phyloP scores from a whole-genome alignment of 805 yeast genomes.

The Yamadazyma sp. region DNA sequence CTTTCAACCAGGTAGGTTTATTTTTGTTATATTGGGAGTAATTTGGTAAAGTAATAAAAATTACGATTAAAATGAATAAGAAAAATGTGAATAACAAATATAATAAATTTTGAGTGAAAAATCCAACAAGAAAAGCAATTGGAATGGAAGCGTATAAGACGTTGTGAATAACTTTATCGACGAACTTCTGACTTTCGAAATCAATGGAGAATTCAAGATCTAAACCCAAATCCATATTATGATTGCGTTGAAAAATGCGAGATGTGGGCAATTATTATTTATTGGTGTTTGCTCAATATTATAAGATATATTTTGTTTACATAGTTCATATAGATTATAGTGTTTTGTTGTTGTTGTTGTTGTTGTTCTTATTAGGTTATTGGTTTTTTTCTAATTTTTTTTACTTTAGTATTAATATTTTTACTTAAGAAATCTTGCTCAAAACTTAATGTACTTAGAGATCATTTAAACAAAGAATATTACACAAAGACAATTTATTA shows the following conservation, averaged over 20 bases:
- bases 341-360: neutral
- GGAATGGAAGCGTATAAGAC: constrained; percentile 29
- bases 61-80: constrained; percentile 25
- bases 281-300: neutral
- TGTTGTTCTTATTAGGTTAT: too few species aligned
- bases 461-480: too few species aligned
- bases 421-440: too few species aligned
- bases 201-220: constrained; percentile 41
- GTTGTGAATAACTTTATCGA: constrained; percentile 26
- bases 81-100: constrained; percentile 38
- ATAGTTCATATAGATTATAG: neutral
- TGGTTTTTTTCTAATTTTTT: too few species aligned
- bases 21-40: constrained; percentile 54
- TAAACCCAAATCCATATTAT: constrained; percentile 6
- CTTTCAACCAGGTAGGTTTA: constrained; percentile 47
- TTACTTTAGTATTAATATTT: too few species aligned
- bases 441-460: too few species aligned
- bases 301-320: neutral
- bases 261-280: too few species aligned
- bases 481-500: too few species aligned
- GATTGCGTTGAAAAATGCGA: neutral
- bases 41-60: constrained; percentile 48
- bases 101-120: constrained; percentile 42
- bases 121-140: constrained; percentile 48
- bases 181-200: constrained; percentile 51